Base-by-base conservation (phyloP, 1,139 yeast species). In the Saccharomycopsis crataegensis region DNA sequence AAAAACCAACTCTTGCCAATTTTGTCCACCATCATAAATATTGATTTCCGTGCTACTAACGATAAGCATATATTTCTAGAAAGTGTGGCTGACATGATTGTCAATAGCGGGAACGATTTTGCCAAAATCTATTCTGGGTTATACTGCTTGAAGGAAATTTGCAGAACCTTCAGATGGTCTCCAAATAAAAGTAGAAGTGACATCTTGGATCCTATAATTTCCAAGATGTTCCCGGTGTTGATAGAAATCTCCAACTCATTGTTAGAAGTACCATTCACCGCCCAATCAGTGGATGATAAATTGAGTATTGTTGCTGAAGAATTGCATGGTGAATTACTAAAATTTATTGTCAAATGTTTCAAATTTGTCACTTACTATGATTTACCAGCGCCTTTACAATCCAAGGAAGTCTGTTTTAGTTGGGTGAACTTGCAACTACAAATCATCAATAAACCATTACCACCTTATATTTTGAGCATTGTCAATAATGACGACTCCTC, bases 391-490 rank as follows among this genome's bases (percentile, higher is more conserved):
- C 77, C 80, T 2, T 72, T 91, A 56, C 96, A 86, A 66, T 67
- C 77, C 1, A 70, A 74, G 48, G 84, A 81, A 14, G 67, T 76
- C 6, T 71, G 90, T 52, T 71, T 78, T 11, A 75, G 77, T 28
- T 91, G 98, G 96, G 86, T 88, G 1, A 79, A 81, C 55, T 77
- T 93, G 60, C 93, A 90, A 62, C 83, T 89, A 45, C 73, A 77
- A 17, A 78, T 88, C 5, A 78, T 88, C 50, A 82, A 80, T 60
- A 76, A 80, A 71, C 73, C 73, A 1, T 70, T 86, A 7, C 89
- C 95, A 2, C 65, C 67, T 6, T 66, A 48, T 32, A 43, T 53
- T 45, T 46, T 41, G 37, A 51, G 43, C 22, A 22, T 44, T n/a
- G 42, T 14, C 34, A 31, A 17, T 9, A 34, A 46, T 16, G 43